Conservation (phyloP, 73 alveolate species). For the Diophrys sp. region DNA sequence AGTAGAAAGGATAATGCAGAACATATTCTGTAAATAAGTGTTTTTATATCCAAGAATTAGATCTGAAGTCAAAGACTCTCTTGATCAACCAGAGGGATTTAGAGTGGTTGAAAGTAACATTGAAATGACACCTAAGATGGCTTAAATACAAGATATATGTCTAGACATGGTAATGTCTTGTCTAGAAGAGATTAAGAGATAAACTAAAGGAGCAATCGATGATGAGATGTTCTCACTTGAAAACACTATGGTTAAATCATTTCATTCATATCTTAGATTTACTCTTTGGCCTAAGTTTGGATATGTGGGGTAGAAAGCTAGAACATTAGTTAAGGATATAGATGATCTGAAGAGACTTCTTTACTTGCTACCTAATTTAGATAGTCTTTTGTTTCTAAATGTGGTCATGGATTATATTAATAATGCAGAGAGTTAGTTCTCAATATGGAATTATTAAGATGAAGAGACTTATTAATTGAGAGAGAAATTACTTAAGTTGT, state of each 20-base stretch:
- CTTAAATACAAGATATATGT: slow-evolving; percentile 25
- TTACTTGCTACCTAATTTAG: neutral
- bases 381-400: neutral
- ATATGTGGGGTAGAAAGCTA: slow-evolving; percentile 39
- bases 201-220: slow-evolving; percentile 1
- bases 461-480: neutral
- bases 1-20: slow-evolving; percentile 28
- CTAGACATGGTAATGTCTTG: slow-evolving; percentile 26
- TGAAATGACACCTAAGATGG: slow-evolving; percentile 22
- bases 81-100: slow-evolving; percentile 12
- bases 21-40: slow-evolving; percentile 16
- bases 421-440: neutral
- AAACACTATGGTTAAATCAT: slow-evolving; percentile 13
- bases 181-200: slow-evolving; percentile 28
- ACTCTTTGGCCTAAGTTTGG: slow-evolving; percentile 9
- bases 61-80: slow-evolving; percentile 28
- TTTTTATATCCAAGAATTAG: slow-evolving; percentile 41
- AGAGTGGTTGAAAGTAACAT: slow-evolving; percentile 22
- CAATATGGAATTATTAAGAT: neutral
- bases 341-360: slow-evolving; percentile 9
- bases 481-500: neutral
- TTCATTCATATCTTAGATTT: too few species aligned
- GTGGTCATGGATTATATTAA: neutral
- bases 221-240: slow-evolving; percentile 30
- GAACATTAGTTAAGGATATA: slow-evolving; percentile 16